These are phyloP conservation scores for Podospora conica DNA, from an alignment of 495 filamentous ascomycete species.

Conservation along the genomic window DNA sequence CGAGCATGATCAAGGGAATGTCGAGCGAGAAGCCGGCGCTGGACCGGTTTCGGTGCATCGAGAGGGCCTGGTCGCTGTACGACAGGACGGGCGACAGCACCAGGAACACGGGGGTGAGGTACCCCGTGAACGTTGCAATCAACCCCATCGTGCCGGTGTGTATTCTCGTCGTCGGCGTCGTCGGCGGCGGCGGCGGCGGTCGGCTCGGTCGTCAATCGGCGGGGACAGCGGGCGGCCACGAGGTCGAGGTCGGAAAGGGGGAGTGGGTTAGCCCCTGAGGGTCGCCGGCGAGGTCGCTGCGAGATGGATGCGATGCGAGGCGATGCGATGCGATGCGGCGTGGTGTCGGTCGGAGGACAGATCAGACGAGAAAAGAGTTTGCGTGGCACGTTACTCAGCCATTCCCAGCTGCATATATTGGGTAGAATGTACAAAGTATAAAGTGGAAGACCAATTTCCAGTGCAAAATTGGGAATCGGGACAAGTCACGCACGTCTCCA, in stretches of 20 bases:
- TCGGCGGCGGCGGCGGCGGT: no score
- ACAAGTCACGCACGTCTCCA: background rate
- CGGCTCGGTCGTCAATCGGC: background rate
- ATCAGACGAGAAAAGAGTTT: background rate
- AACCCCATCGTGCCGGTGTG: constrained; percentile 40
- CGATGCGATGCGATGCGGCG: background rate
- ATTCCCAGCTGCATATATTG: background rate
- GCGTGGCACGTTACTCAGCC: background rate
- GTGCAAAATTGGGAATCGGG: background rate
- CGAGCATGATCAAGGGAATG: constrained; percentile 96
- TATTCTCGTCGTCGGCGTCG: constrained; percentile 1
- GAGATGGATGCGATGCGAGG: background rate
- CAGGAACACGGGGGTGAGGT: constrained; percentile 55
- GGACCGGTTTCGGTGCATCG: constrained; percentile 72
- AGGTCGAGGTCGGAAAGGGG: background rate
- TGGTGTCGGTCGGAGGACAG: background rate
- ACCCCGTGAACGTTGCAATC: constrained; percentile 40
- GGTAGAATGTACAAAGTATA: background rate
- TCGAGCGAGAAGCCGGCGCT: constrained; percentile 83
- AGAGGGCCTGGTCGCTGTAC: constrained; percentile 86
- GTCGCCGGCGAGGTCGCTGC: background rate
- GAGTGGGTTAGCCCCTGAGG: no score
- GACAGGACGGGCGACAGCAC: constrained; percentile 78
- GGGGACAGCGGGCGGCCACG: background rate
- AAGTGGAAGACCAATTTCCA: no score